phyloP scores from a whole-genome alignment of 2,329 filamentous ascomycete species.

The Xylariales sp. region DNA sequence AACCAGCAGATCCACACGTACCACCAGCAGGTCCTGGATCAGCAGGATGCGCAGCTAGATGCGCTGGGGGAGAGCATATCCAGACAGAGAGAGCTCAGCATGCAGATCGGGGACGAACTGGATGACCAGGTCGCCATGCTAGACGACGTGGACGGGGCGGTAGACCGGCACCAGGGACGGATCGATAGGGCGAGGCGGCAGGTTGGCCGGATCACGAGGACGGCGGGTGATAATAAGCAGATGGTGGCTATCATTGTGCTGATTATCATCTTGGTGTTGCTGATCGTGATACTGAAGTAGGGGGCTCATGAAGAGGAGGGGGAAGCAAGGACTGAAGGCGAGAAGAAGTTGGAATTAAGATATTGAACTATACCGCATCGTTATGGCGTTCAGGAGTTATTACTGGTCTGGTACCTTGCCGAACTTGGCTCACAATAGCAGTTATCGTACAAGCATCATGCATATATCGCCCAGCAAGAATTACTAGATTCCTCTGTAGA shows the following conservation, averaged over 20 bases:
- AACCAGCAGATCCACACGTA: constrained; percentile 86
- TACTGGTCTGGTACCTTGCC: not conserved
- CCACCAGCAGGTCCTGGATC: constrained; percentile 73
- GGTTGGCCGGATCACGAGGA: constrained; percentile 66
- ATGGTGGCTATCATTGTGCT: constrained; percentile 76
- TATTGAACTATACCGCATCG: constrained; percentile 1
- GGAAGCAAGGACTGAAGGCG: no score
- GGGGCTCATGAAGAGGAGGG: not conserved
- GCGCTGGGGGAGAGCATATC: constrained; percentile 78
- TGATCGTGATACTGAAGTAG: constrained; percentile 79
- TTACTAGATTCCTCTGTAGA: no score
- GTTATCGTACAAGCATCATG: not conserved
- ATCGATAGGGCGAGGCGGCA: constrained; percentile 70
- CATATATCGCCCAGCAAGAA: no score
- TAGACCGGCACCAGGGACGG: constrained; percentile 74
- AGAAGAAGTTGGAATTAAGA: not conserved
- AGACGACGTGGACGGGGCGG: constrained; percentile 79
- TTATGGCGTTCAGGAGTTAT: constrained; percentile 5
- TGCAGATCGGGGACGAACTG: constrained; percentile 94
- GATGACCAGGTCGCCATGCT: constrained; percentile 85
- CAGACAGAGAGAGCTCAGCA: constrained; percentile 84
- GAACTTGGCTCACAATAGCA: no score
- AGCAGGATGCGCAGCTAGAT: constrained; percentile 94
- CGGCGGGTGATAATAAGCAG: constrained; percentile 81
- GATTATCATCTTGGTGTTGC: constrained; percentile 74